Percentiles rank a stretch among this genome's conserved stretches.
phyloP scores from a whole-genome alignment of 768 basidiomycete genomes.

The Mycena alexandri region DNA sequence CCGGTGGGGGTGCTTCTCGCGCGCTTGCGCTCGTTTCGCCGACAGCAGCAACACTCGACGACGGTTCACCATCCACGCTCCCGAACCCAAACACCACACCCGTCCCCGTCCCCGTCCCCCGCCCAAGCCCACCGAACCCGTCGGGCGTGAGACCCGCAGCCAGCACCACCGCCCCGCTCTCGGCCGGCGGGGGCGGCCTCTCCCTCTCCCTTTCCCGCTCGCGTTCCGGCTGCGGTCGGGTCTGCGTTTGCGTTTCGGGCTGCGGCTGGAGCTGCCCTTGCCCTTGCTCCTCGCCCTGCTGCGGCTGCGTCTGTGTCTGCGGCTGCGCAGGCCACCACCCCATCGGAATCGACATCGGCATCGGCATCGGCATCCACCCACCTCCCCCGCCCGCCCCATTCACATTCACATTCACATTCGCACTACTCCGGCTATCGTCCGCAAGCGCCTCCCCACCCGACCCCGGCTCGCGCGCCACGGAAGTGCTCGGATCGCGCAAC shows the following conservation, averaged over 20 bases:
- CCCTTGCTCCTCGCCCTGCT: neutral
- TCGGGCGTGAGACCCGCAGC: conserved; percentile 16
- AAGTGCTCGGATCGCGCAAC: too few relatives aligned
- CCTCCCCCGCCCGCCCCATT: neutral
- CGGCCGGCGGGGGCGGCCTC: conserved; percentile 31
- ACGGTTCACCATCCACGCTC: conserved; percentile 13
- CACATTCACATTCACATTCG: neutral
- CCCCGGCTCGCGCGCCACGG: too few relatives aligned
- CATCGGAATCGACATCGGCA: neutral
- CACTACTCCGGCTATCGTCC: too few relatives aligned
- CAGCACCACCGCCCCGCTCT: conserved; percentile 30
- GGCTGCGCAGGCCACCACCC: conserved; percentile 19
- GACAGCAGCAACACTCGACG: conserved; percentile 1
- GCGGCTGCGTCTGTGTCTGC: too few relatives aligned
- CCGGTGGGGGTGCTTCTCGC: neutral
- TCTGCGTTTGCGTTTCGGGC: neutral
- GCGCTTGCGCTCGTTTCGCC: neutral
- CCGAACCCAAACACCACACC: conserved; percentile 30
- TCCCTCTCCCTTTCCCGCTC: conserved; percentile 12
- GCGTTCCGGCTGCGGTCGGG: neutral
- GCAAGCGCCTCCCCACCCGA: too few relatives aligned
- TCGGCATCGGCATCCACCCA: neutral
- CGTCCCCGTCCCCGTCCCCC: conserved; percentile 10
- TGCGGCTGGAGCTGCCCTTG: neutral
- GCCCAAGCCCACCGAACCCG: neutral